These are phyloP conservation scores for Fraxinus excelsior DNA, from an alignment of 257 asterid species.

Conservation along the genomic window DNA sequence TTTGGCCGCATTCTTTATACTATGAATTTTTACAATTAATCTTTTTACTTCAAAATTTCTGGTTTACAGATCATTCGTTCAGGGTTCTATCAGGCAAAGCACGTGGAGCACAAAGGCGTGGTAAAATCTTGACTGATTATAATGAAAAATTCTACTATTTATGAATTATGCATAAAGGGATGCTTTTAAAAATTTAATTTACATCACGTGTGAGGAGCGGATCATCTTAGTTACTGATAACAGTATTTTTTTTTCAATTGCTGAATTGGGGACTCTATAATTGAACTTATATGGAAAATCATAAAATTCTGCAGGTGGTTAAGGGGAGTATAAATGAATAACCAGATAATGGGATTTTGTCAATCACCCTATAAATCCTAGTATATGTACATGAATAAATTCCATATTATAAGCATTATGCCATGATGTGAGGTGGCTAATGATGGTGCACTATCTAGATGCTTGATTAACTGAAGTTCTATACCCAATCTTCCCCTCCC, in stretches of 20 bases:
- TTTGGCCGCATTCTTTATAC: slow-evolving; percentile 9
- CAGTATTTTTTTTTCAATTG: background rate
- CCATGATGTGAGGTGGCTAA: background rate
- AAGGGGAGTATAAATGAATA: background rate
- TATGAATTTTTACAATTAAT: slow-evolving; percentile 13
- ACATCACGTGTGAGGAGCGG: background rate
- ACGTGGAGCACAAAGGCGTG: slow-evolving; percentile 82
- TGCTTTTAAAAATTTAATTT: background rate
- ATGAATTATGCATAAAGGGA: background rate
- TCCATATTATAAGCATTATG: background rate
- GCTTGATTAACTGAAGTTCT: background rate
- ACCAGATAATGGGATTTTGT: background rate
- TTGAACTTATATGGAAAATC: background rate
- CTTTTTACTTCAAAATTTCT: slow-evolving; percentile 13
- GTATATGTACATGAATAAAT: background rate
- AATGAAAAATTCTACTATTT: background rate
- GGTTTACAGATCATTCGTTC: slow-evolving; percentile 61
- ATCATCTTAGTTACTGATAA: background rate
- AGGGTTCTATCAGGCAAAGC: slow-evolving; percentile 68
- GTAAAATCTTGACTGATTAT: slow-evolving; percentile 30
- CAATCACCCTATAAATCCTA: background rate
- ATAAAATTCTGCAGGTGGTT: slow-evolving; percentile 1
- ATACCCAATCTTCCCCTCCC: background rate
- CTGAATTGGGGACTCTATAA: slow-evolving; percentile 1
- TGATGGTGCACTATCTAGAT: background rate